Evolutionary conservation across 1,139 yeast species (phyloP), one percentile per base, ranked within the genome.

Genomic region (Geotrichum europaeum): DNA sequence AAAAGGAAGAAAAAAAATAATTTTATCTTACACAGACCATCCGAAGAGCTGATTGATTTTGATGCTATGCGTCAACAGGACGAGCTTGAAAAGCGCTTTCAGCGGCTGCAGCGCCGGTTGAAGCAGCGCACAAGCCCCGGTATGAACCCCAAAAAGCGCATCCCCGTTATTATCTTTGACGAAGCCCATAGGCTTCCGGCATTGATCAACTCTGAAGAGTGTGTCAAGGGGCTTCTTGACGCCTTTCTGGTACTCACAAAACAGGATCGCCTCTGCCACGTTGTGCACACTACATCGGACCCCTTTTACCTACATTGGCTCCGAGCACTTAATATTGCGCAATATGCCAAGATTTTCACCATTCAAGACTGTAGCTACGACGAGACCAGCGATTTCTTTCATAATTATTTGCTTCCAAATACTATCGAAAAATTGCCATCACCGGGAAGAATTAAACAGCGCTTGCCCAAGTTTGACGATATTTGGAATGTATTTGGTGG

Each of bases 401-500:
- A 64, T 32, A 50, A 55, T 6, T 18, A 55, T 20, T 40, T 65
- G 10, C 55, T 65, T 24, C 65, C 65, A 3, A 28, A 50, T n/a
- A 65, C 67, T 15, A 32, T 65, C 22, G 62, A 62, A 49, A 60
- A 62, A 49, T 49, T 63, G 2, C 56, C 60, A 32, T 63, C 66
- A 10, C 67, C 67, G 1, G 67, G 67, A 6, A 40, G 53, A n/a
- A 54, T 65, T 30, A 64, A 57, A 18, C 53, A 60, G 43, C 59
- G 59, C 34, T 58, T 65, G 4, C 64, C 65, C 3, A 49, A 59
- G 12, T 65, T 65, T 53, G 63, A 61, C 5, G 62, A 43, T 6
- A 58, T 65, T 22, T 65, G 67, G 67, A 65, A 65, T 49, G 57
- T 59, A 36, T 65, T 65, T 45, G 67, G 67, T 12, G 67, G 67